A percentile compares a stretch with the other conserved stretches of the same genome.
phyloP scores from a whole-genome alignment of 768 basidiomycete genomes.

The Trametes maxima region DNA sequence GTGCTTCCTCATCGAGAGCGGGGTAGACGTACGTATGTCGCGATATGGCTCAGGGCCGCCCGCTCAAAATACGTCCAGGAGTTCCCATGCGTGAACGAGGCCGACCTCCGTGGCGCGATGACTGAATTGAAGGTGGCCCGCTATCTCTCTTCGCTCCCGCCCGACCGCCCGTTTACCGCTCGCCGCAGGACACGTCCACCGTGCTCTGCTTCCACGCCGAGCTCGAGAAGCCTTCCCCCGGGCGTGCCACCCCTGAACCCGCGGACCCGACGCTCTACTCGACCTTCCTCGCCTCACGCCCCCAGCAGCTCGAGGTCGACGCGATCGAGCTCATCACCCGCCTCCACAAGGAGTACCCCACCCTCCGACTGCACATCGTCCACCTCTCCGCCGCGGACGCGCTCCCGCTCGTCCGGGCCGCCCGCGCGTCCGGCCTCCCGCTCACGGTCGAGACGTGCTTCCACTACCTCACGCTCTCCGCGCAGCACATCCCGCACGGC shows the following conservation, averaged over 20 bases:
- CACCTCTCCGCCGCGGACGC: conserved; percentile 89
- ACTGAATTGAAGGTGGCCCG: conserved; percentile 63
- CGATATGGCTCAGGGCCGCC: background rate
- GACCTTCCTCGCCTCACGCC: conserved; percentile 87
- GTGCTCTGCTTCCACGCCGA: conserved; percentile 94
- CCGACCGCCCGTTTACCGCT: background rate
- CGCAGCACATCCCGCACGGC: conserved; percentile 72
- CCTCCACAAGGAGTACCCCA: conserved; percentile 63
- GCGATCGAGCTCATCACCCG: conserved; percentile 79
- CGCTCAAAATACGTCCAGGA: conserved; percentile 53
- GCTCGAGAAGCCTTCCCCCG: conserved; percentile 49
- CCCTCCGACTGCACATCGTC: conserved; percentile 88
- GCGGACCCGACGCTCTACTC: conserved; percentile 61
- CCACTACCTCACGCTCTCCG: conserved; percentile 86
- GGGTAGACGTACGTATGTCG: conserved; percentile 71
- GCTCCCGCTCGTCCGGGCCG: conserved; percentile 73
- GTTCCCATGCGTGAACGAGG: conserved; percentile 83
- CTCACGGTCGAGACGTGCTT: conserved; percentile 97
- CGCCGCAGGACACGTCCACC: conserved; percentile 59
- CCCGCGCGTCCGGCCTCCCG: conserved; percentile 61
- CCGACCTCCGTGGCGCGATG: conserved; percentile 73
- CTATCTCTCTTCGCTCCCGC: background rate
- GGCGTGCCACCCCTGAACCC: conserved; percentile 16
- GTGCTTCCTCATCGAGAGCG: conserved; percentile 94
- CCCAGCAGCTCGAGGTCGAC: conserved; percentile 73